These are phyloP conservation scores for Suillus brevipes DNA, from an alignment of 768 basidiomycete species.

Conservation along the genomic window DNA sequence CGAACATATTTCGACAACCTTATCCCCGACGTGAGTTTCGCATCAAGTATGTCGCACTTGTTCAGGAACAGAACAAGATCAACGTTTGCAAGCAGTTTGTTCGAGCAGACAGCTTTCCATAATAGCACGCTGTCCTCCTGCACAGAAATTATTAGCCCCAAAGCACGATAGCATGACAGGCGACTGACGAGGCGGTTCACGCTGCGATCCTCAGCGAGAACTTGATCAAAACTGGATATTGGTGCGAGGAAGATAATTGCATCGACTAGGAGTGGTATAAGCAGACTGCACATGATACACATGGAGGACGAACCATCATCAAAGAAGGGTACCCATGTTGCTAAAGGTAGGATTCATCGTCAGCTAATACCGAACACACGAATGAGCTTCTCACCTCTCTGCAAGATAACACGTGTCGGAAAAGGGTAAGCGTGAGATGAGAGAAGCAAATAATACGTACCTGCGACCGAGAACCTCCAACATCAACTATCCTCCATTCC, in stretches of 20 bases:
- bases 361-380: not conserved
- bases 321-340: slow-evolving; percentile 57
- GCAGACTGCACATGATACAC: not conserved
- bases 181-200: slow-evolving; percentile 49
- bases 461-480: slow-evolving; percentile 53
- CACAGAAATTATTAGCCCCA: not conserved
- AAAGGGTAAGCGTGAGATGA: not conserved
- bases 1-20: slow-evolving; percentile 67
- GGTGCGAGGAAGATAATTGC: slow-evolving; percentile 63
- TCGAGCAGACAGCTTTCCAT: slow-evolving; percentile 73
- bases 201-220: slow-evolving; percentile 49
- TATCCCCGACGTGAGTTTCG: slow-evolving; percentile 66
- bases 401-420: slow-evolving; percentile 7
- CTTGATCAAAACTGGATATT: slow-evolving; percentile 58
- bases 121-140: slow-evolving; percentile 78
- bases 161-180: not conserved
- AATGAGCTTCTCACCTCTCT: slow-evolving; percentile 35
- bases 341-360: slow-evolving; percentile 22
- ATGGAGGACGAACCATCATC: slow-evolving; percentile 41
- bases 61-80: slow-evolving; percentile 81
- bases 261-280: slow-evolving; percentile 26
- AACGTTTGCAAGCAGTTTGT: slow-evolving; percentile 67
- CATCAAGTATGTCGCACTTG: slow-evolving; percentile 74
- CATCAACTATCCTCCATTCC: slow-evolving; percentile 57
- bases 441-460: slow-evolving; percentile 29